Percentiles rank a stretch among this genome's conserved stretches.
Evolutionary conservation across 306 rosid genomes (phyloP).

Genomic region (Nissolia schottii): DNA sequence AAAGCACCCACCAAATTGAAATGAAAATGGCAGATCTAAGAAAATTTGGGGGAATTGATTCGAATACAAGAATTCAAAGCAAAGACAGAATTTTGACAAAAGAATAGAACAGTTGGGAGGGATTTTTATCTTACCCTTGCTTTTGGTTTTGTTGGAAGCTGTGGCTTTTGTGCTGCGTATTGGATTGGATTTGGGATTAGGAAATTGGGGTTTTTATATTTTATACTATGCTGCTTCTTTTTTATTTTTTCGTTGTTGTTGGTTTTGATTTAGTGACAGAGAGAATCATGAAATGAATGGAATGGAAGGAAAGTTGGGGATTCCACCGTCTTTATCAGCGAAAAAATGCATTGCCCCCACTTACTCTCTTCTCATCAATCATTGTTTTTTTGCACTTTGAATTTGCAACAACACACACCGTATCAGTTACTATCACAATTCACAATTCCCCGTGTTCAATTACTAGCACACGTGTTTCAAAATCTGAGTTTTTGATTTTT

Average conservation of each 20-base stretch:
- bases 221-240: not conserved
- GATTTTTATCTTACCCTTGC: not conserved
- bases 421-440: no score
- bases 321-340: no score
- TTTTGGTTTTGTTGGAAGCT: not conserved
- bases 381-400: no score
- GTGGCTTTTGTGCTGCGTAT: not conserved
- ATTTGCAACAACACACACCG: no score
- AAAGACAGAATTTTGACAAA: not conserved
- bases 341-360: no score
- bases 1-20: not conserved
- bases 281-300: not conserved
- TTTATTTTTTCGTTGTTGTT: no score
- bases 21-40: conserved; percentile 28
- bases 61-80: not conserved
- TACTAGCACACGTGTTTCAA: no score
- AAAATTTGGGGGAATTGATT: conserved; percentile 12
- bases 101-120: not conserved
- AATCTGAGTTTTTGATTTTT: no score
- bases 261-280: no score
- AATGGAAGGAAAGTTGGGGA: no score
- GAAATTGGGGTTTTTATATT: not conserved
- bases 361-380: no score
- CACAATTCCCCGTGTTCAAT: no score
- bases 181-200: not conserved